phyloP scores from a whole-genome alignment of 2,329 filamentous ascomycete species.

The Monilinia polystroma region DNA sequence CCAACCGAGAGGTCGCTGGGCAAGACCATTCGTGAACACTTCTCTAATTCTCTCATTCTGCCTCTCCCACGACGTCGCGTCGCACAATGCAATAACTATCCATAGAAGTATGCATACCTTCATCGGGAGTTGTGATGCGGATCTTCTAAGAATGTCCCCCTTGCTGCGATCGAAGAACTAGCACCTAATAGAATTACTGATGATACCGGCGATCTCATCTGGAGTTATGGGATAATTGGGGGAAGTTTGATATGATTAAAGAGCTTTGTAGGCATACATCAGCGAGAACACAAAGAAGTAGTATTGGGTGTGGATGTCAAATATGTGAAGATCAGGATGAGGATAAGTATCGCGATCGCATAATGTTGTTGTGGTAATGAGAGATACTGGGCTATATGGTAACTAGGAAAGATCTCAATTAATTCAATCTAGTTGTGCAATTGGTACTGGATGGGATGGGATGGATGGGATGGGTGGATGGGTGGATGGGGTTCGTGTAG shows the following conservation, averaged over 20 bases:
- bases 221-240: conserved; percentile 28
- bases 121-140: conserved; percentile 34
- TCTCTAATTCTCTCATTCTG: neutral
- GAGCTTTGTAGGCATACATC: conserved; percentile 19
- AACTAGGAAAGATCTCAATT: conserved; percentile 22
- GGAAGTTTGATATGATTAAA: conserved; percentile 8
- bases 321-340: neutral
- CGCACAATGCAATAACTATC: conserved; percentile 3
- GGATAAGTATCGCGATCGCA: conserved; percentile 17
- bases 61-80: conserved; percentile 10
- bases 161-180: conserved; percentile 36
- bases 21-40: neutral
- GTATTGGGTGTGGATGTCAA: neutral
- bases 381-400: neutral
- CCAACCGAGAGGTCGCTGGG: conserved; percentile 6
- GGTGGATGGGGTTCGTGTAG: neutral
- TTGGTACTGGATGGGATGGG: conserved; percentile 12
- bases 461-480: neutral
- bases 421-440: conserved; percentile 18
- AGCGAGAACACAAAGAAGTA: neutral
- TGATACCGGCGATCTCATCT: conserved; percentile 37
- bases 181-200: conserved; percentile 36
- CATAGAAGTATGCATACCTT: conserved; percentile 36
- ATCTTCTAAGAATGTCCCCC: conserved; percentile 34
- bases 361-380: conserved; percentile 16